These are phyloP conservation scores for Aurantiochytrium sp. DNA, from an alignment of 108 stramenopile genomes.

Conservation along the genomic window DNA sequence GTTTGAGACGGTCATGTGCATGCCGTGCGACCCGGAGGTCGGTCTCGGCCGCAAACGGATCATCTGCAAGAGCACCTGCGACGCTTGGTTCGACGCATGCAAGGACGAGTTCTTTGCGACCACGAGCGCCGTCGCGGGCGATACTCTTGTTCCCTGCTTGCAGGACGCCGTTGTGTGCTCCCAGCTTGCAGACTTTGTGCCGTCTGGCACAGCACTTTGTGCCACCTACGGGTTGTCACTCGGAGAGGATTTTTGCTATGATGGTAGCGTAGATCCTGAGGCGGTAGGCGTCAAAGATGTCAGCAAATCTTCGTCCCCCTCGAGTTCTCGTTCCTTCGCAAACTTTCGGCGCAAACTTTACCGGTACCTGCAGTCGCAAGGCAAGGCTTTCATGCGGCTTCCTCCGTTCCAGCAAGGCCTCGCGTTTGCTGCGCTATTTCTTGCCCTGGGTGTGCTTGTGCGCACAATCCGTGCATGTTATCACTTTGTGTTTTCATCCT, in stretches of 20 bases:
- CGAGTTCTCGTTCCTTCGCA: not conserved
- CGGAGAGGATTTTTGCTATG: not conserved
- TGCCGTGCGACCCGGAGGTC: not conserved
- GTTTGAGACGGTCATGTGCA: not conserved
- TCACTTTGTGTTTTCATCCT: not conserved
- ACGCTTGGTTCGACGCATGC: slow-evolving; percentile 8
- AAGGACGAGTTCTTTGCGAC: slow-evolving; percentile 4
- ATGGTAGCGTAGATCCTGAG: not conserved
- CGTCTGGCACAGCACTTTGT: not conserved
- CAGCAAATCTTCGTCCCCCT: not conserved
- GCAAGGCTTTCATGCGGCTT: not conserved
- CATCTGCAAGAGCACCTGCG: not conserved
- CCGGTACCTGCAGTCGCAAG: not conserved
- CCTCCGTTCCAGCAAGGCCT: not conserved
- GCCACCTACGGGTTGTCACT: not conserved
- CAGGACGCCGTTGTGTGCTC: not conserved
- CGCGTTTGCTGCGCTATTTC: not conserved
- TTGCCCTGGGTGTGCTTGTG: not conserved
- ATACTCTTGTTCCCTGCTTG: not conserved
- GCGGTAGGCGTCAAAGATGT: not conserved
- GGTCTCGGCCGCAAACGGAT: not conserved
- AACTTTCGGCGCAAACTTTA: not conserved
- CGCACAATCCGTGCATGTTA: not conserved
- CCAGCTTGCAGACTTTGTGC: not conserved
- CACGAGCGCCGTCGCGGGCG: not conserved